Evolutionary conservation across 352 stramenopile species (phyloP), one percentile per base, ranked within the genome.

Genomic region (Blastocystis sp.): DNA sequence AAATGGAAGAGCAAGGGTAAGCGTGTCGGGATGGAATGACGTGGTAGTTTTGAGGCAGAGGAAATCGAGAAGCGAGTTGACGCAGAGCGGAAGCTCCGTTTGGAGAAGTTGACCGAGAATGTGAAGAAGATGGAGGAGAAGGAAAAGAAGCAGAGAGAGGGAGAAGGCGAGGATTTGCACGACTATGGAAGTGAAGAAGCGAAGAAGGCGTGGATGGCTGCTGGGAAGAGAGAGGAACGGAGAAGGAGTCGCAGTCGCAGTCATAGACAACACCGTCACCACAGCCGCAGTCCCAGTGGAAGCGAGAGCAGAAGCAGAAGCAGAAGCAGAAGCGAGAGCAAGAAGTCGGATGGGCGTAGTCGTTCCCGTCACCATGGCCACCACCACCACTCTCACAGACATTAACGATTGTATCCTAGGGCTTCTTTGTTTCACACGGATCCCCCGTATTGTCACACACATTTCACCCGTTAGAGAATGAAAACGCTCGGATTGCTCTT

Each of bases 151-250:
- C 34, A 87, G n/a, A 23, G 62, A n/a, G 77, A 71, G 45, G 77
- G 48, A 34, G 34, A 87, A 52, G 77, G 53, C 79, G 65, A 87
- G 23, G 77, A 77, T 11, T 41, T 87, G 11, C 62, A 77, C 34
- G 77, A 87, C 28, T 87, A 87, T 78, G 9, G 61, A 34, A 52
- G 77, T n/a, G 77, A 87, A 11, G 77, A 87, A 56, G 77, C 40
- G 0, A 87, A 87, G 34, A 71, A 69, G 62, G 19, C 34, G 17
- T 87, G 77, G 77, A 87, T 87, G 77, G 77, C 62, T 21, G 56
- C 40, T 64, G 77, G 71, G 52, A 78, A 87, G 59, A 87, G 56
- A 11, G 45, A 53, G 40, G 53, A 65, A 9, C 34, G 59, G 4
- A 71, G 9, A 21, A 7, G 23, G 5, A 76, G 60, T 3, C 34